Evolutionary conservation across 169 alveolate species (phyloP), one percentile per base, ranked within the genome.

Genomic region (Besnoitia besnoiti): DNA sequence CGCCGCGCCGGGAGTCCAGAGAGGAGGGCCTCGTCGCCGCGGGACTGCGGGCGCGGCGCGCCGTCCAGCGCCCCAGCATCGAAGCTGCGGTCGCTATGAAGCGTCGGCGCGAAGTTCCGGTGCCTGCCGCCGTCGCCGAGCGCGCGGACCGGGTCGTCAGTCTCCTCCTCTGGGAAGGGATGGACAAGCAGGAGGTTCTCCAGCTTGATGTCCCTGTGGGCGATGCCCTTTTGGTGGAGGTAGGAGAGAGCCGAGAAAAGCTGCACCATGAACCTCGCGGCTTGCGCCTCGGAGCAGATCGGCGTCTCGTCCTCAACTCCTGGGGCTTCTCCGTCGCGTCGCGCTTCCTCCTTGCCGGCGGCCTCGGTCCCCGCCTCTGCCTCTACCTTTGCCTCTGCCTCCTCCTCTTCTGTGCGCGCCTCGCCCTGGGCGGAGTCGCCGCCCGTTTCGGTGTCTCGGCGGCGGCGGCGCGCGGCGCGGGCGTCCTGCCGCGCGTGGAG

Each of bases 151-250:
- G 37, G 79, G 42, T 35, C 47, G 82, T 42, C 61, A 27, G 90
- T 90, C 40, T 77, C 93, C 33, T 73, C 44, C 16, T 80, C 89
- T 8, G 84, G 90, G 19, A 85, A 67, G 67, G 95, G 96, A 39
- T 94, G 87, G 35, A 85, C 77, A 51, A 90, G 61, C 37, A 96
- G 91, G 46, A 96, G 42, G 88, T 96, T 96, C 77, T 96, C 96
- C 33, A 96, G 96, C 39, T 96, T 96, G 67, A 96, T 46, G 94
- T 96, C 97, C 51, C 96, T 67, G 85, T 96, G 97, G 0, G 95
- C 93, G 0, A 96, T 94, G 55, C 93, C 90, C 84, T 93, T 93
- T 47, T 91, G 85, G 94, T 96, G 97, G 42, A 95, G 87, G 89
- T 95, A 95, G 51, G 91, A 88, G 59, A 95, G 88, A 0, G 97